Base-by-base conservation (phyloP, 768 basidiomycete genomes). In the Lactarius tabidus region DNA sequence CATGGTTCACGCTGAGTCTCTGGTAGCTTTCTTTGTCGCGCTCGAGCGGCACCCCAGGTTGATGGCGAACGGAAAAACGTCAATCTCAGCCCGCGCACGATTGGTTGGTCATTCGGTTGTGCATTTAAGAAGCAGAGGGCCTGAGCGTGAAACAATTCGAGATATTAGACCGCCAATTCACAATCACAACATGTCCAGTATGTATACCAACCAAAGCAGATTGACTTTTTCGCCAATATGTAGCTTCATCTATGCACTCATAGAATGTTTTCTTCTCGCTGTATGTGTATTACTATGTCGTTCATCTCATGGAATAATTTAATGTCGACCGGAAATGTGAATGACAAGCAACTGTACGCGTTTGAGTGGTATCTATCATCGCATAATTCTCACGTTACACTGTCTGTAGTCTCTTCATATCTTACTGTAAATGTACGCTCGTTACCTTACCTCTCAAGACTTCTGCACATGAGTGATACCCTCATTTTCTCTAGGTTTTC, bases 81-180 rank as follows among this genome's bases (percentile, higher is more conserved):
- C n/a, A 48, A 65, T 48, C 53, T 18, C 35, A 39, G 54, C 55
- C 59, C 23, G 10, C 54, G 35, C 18, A 26, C 41, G 6, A 55
- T 56, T 26, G 41, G 58, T 31, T 65, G 64, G 64, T 26, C 64
- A 28, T 52, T 65, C 17, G 17, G 64, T 20, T 59, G 59, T 57
- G 26, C 59, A 20, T 61, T 61, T 39, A 61, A 41, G 55, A 61
- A 52, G 36, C 59, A 61, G 6, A 65, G 57, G 8, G 36, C 43
- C 28, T 65, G 26, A 61, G 29, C 36, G 35, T 51, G 26, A 65
- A 56, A 61, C 35, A 33, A n/a, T 15, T 26, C 33, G 15, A 26
- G 31, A 59, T n/a, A 26, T 45, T 20, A 17, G 10, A 9, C 6
- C 23, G 20, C 33, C n/a, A n/a, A 26, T 54, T 31, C 14, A 29